Evolutionary conservation across 169 alveolate species (phyloP).

Genomic region (Plasmodium malariae): DNA sequence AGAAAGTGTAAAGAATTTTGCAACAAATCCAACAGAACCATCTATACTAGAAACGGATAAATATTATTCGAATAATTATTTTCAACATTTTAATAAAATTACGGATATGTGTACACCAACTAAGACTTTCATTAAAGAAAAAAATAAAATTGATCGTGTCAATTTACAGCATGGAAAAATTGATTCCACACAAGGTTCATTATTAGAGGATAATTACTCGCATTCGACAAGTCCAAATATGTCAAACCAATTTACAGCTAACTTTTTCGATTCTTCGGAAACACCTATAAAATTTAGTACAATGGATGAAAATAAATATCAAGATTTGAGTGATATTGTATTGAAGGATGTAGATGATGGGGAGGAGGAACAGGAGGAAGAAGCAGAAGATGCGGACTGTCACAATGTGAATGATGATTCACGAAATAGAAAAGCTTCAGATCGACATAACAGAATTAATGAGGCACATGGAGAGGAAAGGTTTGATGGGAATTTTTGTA

Average conservation of each 20-base stretch:
- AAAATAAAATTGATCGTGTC: conserved; percentile 64
- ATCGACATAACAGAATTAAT: neutral
- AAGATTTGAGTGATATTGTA: conserved; percentile 59
- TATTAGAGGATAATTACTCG: neutral
- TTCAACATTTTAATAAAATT: conserved; percentile 61
- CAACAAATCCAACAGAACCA: conserved; percentile 43
- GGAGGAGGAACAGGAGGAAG: neutral
- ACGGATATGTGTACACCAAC: conserved; percentile 73
- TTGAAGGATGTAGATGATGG: conserved; percentile 45
- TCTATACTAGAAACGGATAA: conserved; percentile 60
- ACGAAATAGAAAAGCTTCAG: neutral
- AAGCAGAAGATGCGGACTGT: neutral
- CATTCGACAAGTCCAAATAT: conserved; percentile 10
- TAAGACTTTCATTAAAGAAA: conserved; percentile 50
- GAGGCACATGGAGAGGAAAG: neutral
- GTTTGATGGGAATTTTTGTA: neutral
- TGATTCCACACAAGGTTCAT: neutral
- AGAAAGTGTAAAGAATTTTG: conserved; percentile 55
- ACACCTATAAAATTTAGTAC: conserved; percentile 59
- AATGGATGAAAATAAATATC: conserved; percentile 7
- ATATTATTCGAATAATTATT: conserved; percentile 49
- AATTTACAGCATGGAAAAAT: conserved; percentile 32
- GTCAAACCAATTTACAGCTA: conserved; percentile 4
- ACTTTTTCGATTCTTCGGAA: conserved; percentile 61
- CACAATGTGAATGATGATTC: neutral